These are phyloP conservation scores for Candolleomyces efflorescens DNA, from an alignment of 768 basidiomycete species.

Conservation along the genomic window DNA sequence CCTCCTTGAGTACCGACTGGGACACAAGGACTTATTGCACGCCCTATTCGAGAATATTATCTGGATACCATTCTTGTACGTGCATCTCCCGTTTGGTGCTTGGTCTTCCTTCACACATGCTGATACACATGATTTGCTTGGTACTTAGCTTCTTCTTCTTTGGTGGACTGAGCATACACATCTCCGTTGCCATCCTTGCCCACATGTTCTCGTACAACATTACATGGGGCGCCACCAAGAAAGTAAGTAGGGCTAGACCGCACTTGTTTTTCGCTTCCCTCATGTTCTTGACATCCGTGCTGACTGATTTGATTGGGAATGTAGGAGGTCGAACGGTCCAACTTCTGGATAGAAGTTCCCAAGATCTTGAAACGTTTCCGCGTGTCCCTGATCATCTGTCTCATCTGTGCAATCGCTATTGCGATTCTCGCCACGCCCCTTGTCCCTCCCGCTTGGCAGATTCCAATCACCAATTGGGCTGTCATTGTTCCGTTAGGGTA, in stretches of 20 bases:
- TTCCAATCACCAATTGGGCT: conserved; percentile 64
- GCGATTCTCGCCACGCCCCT: conserved; percentile 49
- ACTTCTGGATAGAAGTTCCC: conserved; percentile 90
- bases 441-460: conserved; percentile 61
- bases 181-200: conserved; percentile 59
- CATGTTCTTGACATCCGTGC: not conserved
- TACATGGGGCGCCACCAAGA: conserved; percentile 74
- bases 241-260: conserved; percentile 27
- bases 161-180: conserved; percentile 68
- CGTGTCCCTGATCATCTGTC: conserved; percentile 53
- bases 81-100: conserved; percentile 5
- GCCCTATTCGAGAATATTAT: conserved; percentile 55
- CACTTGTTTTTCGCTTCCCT: not conserved
- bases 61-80: conserved; percentile 76
- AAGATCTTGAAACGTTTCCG: conserved; percentile 79
- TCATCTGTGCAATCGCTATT: conserved; percentile 48
- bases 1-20: conserved; percentile 64
- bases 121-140: not conserved
- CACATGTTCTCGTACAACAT: conserved; percentile 77
- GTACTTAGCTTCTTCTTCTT: conserved; percentile 69
- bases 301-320: not conserved
- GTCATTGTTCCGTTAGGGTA: conserved; percentile 72
- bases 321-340: conserved; percentile 82
- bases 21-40: conserved; percentile 46
- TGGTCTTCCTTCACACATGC: conserved; percentile 3